These are phyloP conservation scores for Phtheirospermum japonicum DNA, from an alignment of 257 asterid genomes.

Conservation along the genomic window DNA sequence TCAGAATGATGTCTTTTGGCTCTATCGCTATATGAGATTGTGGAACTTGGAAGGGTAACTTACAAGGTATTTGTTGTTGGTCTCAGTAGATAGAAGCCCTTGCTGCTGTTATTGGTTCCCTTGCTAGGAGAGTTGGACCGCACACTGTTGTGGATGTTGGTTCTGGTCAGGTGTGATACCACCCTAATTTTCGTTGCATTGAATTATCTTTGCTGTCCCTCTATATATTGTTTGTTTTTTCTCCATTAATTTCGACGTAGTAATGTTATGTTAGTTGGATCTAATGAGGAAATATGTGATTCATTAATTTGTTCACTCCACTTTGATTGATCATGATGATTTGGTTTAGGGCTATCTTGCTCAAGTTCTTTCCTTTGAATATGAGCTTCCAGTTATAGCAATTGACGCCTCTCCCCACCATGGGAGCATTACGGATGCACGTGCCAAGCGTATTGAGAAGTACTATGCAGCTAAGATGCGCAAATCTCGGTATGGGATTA, in stretches of 20 bases:
- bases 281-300: constrained; percentile 4
- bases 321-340: constrained; percentile 19
- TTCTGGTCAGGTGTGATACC: constrained; percentile 77
- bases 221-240: background rate
- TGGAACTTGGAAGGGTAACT: constrained; percentile 32
- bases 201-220: background rate
- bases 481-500: constrained; percentile 47
- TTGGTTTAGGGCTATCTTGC: constrained; percentile 78
- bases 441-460: constrained; percentile 74
- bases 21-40: constrained; percentile 10
- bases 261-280: background rate
- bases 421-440: constrained; percentile 73
- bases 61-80: constrained; percentile 29
- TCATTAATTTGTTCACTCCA: too few species aligned
- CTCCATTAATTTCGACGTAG: background rate
- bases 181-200: constrained; percentile 8
- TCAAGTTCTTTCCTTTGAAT: constrained; percentile 86
- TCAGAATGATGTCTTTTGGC: constrained; percentile 19
- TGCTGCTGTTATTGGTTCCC: constrained; percentile 60
- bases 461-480: constrained; percentile 65
- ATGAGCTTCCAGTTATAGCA: constrained; percentile 76
- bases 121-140: constrained; percentile 60
- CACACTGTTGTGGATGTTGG: constrained; percentile 72
- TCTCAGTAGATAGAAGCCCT: constrained; percentile 66
- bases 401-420: constrained; percentile 90